Base-by-base conservation (phyloP, 805 yeast species). In the Yarrowia sp. region DNA sequence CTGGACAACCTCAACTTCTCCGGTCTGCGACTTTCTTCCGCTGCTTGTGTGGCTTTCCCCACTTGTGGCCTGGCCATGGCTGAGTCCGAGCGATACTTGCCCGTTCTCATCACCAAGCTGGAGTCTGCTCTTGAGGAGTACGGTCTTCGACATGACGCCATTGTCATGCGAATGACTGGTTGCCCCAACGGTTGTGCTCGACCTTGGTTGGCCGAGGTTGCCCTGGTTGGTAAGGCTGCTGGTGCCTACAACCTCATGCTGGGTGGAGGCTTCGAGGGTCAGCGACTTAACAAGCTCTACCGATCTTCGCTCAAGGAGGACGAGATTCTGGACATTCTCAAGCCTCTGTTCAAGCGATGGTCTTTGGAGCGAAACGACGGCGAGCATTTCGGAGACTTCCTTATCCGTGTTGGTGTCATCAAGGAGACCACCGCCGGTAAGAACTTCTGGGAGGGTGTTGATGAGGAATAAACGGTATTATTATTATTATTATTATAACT, bases 1-100 rank as follows among this genome's bases (percentile, higher is more conserved):
- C 82, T 93, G 68, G 97, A 91, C 75, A 92, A 91, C 78, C 82
- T 92, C 61, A 83, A 86, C 69, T 89, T 86, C 77, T 86, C 96
- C 65, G 96, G 89, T 3, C 81, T 93, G 73, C 86, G 98, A 76
- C 82, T 91, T 66, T 88, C 96, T 9, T 90, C 97, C 8, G 92
- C 96, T 31, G 96, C 98, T 0, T 93, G 98, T 84, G 98, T 93
- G 66, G 98, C 97, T 1, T 87, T 93, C 84, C 98, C 98, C 70
- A 93, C 98, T 1, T 93, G 98, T 85, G 98, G 98, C 70, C 84
- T 93, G 73, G 98, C 98, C 17, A 92, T 93, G 98, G 98, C 98
- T 38, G 98, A 93, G 79, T 88, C 96, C 65, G 98, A 93, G 80
- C 86, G 98, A 74, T 88, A 87, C 75, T 81, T 93, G 72, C 98